Percentiles rank a stretch among this genome's conserved stretches.
These are phyloP conservation scores for Melanomma pulvis-pyrius DNA, from an alignment of 495 filamentous ascomycete species.

Conservation along the genomic window DNA sequence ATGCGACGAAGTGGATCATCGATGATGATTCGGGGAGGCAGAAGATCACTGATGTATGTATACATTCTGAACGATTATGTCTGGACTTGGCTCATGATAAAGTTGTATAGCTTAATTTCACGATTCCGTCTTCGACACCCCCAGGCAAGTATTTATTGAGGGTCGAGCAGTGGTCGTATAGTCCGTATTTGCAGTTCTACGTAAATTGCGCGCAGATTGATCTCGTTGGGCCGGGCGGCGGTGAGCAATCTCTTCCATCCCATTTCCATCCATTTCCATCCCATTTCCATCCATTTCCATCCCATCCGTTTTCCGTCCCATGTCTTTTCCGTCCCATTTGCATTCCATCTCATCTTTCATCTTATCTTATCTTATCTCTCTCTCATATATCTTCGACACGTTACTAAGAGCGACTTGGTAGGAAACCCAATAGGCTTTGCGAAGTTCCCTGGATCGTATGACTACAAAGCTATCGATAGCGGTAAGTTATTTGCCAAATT, in stretches of 20 bases:
- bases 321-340: too few relatives aligned
- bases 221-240: not conserved
- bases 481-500: not conserved
- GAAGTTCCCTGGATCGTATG: slow-evolving; percentile 2
- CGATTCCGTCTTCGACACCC: not conserved
- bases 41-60: too few relatives aligned
- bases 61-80: too few relatives aligned
- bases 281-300: too few relatives aligned
- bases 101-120: slow-evolving; percentile 1
- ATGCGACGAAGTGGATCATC: slow-evolving; percentile 11
- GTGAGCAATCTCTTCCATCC: not conserved
- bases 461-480: not conserved
- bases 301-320: too few relatives aligned
- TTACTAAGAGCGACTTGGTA: too few relatives aligned
- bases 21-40: not conserved
- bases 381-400: too few relatives aligned
- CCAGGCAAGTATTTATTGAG: slow-evolving; percentile 4
- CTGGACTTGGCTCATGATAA: too few relatives aligned
- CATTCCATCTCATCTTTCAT: too few relatives aligned
- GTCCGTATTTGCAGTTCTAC: slow-evolving; percentile 1
- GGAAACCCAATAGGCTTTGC: too few relatives aligned
- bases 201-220: slow-evolving; percentile 3
- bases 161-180: not conserved
- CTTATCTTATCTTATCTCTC: too few relatives aligned
- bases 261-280: too few relatives aligned